These are phyloP conservation scores for Dittrichia graveolens DNA, from an alignment of 129 eudicot genomes.

Conservation along the genomic window DNA sequence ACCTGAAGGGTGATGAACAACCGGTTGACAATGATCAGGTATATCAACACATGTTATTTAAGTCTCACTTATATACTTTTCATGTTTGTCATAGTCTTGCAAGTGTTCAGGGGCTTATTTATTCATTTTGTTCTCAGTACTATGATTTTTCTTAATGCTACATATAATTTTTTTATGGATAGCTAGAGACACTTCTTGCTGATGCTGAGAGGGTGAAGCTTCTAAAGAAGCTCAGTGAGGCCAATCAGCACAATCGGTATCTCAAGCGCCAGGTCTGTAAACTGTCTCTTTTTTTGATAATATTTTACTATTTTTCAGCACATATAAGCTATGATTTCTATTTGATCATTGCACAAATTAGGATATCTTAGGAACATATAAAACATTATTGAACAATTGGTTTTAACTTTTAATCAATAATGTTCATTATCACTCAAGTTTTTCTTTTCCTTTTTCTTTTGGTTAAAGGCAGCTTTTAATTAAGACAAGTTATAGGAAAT, in stretches of 20 bases:
- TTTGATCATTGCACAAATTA: no score
- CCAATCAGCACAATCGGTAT: conserved; percentile 84
- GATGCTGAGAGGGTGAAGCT: conserved; percentile 89
- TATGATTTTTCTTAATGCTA: conserved; percentile 9
- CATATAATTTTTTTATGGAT: conserved; percentile 18
- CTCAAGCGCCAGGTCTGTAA: conserved; percentile 81
- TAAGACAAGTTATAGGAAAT: no score
- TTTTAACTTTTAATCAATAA: no score
- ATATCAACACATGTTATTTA: neutral
- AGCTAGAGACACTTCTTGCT: conserved; percentile 70
- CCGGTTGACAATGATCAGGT: conserved; percentile 63
- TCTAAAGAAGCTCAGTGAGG: conserved; percentile 80
- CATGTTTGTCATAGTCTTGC: neutral
- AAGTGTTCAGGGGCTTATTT: conserved; percentile 1
- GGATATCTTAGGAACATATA: no score
- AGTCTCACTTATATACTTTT: neutral
- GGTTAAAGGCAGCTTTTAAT: no score
- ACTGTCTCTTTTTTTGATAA: neutral
- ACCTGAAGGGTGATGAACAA: conserved; percentile 37
- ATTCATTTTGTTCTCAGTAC: neutral
- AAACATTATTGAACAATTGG: no score
- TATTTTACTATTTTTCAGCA: conserved; percentile 12
- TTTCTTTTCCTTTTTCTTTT: no score
- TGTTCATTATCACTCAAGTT: no score
- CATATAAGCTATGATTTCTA: neutral